phyloP scores from a whole-genome alignment of 441 rosid genomes.

The Syzygium malaccense region DNA sequence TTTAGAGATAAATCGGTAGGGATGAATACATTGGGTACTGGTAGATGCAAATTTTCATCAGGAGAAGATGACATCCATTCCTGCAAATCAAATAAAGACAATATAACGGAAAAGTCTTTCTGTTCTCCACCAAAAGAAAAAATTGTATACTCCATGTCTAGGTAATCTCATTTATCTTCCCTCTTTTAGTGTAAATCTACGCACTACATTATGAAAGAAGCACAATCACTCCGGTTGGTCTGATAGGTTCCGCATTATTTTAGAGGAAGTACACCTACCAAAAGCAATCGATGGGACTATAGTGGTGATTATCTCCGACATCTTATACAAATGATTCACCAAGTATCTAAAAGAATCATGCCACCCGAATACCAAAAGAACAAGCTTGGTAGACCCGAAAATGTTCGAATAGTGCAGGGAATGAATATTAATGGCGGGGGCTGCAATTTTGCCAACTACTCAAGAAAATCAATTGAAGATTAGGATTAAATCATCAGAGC shows the following conservation, averaged over 20 bases:
- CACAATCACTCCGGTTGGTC: neutral
- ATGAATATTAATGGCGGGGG: neutral
- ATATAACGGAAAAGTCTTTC: neutral
- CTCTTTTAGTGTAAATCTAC: neutral
- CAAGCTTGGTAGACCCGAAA: neutral
- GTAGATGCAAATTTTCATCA: conserved; percentile 55
- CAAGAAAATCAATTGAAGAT: neutral
- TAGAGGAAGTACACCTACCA: neutral
- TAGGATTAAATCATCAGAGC: neutral
- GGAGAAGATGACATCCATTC: conserved; percentile 72
- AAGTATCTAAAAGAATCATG: neutral
- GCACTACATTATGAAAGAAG: neutral
- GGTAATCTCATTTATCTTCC: neutral
- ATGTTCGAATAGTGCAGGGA: neutral
- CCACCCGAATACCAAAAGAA: neutral
- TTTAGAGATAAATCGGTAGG: conserved; percentile 77
- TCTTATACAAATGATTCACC: neutral
- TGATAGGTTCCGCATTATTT: neutral
- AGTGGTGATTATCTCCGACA: neutral
- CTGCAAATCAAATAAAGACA: conserved; percentile 26
- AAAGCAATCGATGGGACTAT: neutral
- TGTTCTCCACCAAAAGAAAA: neutral
- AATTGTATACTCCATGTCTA: neutral
- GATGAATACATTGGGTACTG: conserved; percentile 56
- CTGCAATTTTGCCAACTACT: neutral